These are phyloP conservation scores for Psilocybe mexicana DNA, from an alignment of 1,284 basidiomycete genomes.

Conservation along the genomic window DNA sequence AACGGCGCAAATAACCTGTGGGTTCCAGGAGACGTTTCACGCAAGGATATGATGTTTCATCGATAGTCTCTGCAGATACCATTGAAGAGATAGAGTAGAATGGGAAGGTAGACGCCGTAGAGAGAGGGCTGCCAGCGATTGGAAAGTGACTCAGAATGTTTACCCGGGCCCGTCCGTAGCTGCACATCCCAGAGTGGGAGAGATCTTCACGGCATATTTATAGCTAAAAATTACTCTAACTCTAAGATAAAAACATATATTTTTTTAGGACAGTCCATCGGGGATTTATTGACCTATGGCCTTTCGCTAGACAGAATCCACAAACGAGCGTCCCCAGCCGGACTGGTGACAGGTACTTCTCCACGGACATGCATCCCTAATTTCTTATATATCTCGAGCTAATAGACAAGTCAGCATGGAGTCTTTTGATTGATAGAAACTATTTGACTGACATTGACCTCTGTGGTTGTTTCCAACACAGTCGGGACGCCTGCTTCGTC, in stretches of 20 bases:
- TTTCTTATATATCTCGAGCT: not conserved
- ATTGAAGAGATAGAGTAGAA: no score
- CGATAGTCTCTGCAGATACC: no score
- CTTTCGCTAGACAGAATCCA: not conserved
- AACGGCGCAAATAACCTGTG: not conserved
- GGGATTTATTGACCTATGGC: not conserved
- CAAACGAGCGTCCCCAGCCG: not conserved
- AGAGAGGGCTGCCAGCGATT: no score
- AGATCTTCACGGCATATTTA: no score
- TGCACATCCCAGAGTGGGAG: no score
- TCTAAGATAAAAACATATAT: not conserved
- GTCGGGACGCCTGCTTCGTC: not conserved
- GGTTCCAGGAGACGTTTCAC: slow-evolving; percentile 4
- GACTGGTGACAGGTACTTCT: not conserved
- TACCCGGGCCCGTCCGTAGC: no score
- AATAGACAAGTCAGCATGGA: not conserved
- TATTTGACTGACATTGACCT: not conserved
- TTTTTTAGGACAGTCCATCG: not conserved
- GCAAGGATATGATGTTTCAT: not conserved
- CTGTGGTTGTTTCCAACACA: not conserved
- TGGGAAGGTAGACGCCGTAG: no score
- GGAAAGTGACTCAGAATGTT: no score
- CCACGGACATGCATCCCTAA: not conserved
- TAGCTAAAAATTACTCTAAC: no score
- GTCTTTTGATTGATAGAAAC: not conserved